Percentiles rank a stretch among this genome's conserved stretches.
phyloP scores from a whole-genome alignment of 2,329 filamentous ascomycete species.

The Aspergillus niger region DNA sequence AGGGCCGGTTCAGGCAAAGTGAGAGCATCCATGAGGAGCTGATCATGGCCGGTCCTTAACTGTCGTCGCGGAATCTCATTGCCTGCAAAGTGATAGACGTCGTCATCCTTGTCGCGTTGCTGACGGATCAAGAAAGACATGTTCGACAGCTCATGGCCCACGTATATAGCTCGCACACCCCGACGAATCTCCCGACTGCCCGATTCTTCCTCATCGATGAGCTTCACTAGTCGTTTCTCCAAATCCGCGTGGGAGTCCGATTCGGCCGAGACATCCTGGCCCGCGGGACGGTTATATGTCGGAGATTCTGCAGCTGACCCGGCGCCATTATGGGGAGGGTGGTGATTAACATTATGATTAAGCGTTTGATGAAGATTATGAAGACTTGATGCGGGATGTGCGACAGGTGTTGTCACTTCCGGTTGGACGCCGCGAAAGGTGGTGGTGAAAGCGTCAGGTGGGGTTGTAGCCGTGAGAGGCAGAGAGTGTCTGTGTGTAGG shows the following conservation, averaged over 20 bases:
- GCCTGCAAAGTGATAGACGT: slow-evolving; percentile 48
- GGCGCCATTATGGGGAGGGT: slow-evolving; percentile 20
- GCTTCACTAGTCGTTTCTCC: slow-evolving; percentile 53
- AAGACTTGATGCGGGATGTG: slow-evolving; percentile 14
- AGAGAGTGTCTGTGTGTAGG: slow-evolving; percentile 21
- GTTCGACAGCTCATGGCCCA: slow-evolving; percentile 59
- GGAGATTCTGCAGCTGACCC: slow-evolving; percentile 24
- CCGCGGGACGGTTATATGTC: slow-evolving; percentile 27
- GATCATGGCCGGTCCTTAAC: slow-evolving; percentile 47
- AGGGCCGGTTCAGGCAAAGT: slow-evolving; percentile 52
- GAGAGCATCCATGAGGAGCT: slow-evolving; percentile 52
- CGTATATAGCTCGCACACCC: slow-evolving; percentile 55
- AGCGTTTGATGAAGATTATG: slow-evolving; percentile 10
- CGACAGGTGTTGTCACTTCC: slow-evolving; percentile 22
- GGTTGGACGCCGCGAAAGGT: slow-evolving; percentile 26
- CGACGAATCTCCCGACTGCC: slow-evolving; percentile 51
- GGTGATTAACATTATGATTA: slow-evolving; percentile 7
- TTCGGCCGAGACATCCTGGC: slow-evolving; percentile 35
- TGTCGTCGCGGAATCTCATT: slow-evolving; percentile 48
- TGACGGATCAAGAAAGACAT: slow-evolving; percentile 58
- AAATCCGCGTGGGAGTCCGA: slow-evolving; percentile 45
- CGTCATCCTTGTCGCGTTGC: slow-evolving; percentile 46
- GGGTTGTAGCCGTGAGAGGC: slow-evolving; percentile 21
- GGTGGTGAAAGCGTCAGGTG: slow-evolving; percentile 32
- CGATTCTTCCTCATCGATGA: slow-evolving; percentile 53